Percentiles rank a stretch among this genome's conserved stretches.
These are phyloP conservation scores for Boletus fagicola DNA, from an alignment of 768 basidiomycete species.

Conservation along the genomic window DNA sequence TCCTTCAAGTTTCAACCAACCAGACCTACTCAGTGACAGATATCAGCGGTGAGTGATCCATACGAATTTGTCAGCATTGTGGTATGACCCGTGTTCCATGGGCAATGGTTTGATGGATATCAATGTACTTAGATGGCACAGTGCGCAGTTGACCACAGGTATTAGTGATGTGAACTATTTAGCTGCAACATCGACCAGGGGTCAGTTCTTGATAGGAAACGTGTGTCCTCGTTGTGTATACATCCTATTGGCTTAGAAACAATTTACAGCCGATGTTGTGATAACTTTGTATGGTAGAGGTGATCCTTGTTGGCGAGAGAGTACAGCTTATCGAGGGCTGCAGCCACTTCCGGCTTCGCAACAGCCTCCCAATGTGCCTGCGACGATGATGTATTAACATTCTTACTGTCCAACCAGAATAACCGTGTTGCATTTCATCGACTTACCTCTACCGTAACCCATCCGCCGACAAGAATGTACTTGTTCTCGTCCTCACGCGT, in stretches of 20 bases:
- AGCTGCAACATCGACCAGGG: too few relatives aligned
- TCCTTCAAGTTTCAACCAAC: too few relatives aligned
- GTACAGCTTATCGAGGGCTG: slow-evolving; percentile 5
- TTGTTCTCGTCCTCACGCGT: slow-evolving; percentile 22
- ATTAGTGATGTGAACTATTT: too few relatives aligned
- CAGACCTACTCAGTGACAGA: too few relatives aligned
- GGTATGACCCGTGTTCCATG: too few relatives aligned
- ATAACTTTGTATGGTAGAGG: slow-evolving; percentile 12
- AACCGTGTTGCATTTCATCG: not conserved
- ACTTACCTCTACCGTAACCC: slow-evolving; percentile 27
- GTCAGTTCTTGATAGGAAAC: too few relatives aligned
- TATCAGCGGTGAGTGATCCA: too few relatives aligned
- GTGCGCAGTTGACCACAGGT: too few relatives aligned
- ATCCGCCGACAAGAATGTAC: slow-evolving; percentile 20
- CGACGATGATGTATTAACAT: not conserved
- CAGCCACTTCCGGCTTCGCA: slow-evolving; percentile 8
- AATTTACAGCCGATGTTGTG: not conserved
- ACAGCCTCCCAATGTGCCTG: slow-evolving; percentile 18
- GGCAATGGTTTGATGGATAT: too few relatives aligned
- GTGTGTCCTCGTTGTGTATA: not conserved
- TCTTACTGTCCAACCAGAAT: not conserved
- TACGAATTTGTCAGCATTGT: too few relatives aligned
- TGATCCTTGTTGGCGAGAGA: slow-evolving; percentile 18
- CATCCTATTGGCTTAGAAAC: not conserved
- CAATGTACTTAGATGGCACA: too few relatives aligned